Evolutionary conservation across 345 rosid species (phyloP), one percentile per base, ranked within the genome.

Genomic region (Syzygium aromaticum): DNA sequence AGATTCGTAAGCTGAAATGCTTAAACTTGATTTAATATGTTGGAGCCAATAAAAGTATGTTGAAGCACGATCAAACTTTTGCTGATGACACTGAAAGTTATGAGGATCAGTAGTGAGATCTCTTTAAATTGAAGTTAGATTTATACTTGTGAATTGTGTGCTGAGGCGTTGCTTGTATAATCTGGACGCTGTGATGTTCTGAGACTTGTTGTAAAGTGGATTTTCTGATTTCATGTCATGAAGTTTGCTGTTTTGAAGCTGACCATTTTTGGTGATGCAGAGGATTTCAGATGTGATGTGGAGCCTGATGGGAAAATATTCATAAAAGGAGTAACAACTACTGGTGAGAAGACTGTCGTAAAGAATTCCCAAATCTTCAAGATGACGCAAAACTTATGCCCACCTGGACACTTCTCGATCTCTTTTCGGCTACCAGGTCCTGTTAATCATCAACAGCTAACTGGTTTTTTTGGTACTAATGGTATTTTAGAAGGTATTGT

Each of bases 371-470:
- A 89, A 89, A 85, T 94, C 86, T 97, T 96, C 77, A 90, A 88
- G 89, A 96, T 95, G 98, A 86, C 98, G 1, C 98, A 91, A 82
- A 96, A 97, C 85, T 90, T 96, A 13, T 90, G 94, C 89, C 97
- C 96, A 11, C 95, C 98, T 0, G 98, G 99, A 40, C 93, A 87
- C 84, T 97, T 97, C 90, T 89, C 98, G 2, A 86, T 95, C 87
- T 87, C 93, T 19, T 94, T 95, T 87, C 91, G 90, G 87, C 96
- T 97, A 22, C 97, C 98, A 10, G 98, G 99, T 87, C 98, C 98
- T 12, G 97, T 96, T 87, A 88, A 93, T 87, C 88, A 84, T 77
- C 93, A 89, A 51, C 92, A 91, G 54, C 91, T 94, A 84, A 64
- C 87, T 4, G 94, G 95, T 61, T 84, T 52, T 63, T 95, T 96